Percentiles rank a stretch among this genome's conserved stretches.
Conservation (phyloP, 345 rosid genomes). For the Pugionium dolabratum region DNA sequence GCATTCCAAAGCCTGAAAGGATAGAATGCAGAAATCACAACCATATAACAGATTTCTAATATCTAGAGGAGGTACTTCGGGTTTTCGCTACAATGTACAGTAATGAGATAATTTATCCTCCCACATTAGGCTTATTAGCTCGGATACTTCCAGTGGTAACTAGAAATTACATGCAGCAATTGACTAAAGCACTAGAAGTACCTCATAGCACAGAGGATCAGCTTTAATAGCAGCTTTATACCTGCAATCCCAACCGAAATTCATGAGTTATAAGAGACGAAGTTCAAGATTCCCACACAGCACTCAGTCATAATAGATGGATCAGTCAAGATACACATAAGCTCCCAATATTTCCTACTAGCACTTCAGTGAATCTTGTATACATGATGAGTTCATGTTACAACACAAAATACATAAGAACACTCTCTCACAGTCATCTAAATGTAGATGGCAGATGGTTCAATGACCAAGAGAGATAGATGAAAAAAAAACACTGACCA, state of each 20-base stretch:
- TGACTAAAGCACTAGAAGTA: conserved; percentile 37
- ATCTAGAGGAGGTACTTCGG: neutral
- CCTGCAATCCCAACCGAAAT: conserved; percentile 47
- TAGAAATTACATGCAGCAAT: conserved; percentile 15
- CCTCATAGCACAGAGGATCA: conserved; percentile 98
- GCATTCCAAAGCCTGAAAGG: conserved; percentile 89
- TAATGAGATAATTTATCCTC: neutral
- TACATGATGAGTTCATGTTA: conserved; percentile 1
- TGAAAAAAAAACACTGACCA: conserved; percentile 52
- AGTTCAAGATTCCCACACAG: conserved; percentile 6
- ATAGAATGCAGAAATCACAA: conserved; percentile 24
- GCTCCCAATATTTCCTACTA: conserved; percentile 10
- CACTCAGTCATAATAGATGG: conserved; percentile 8
- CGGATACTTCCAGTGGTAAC: conserved; percentile 5
- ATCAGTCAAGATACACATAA: conserved; percentile 2
- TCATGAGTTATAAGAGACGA: conserved; percentile 3
- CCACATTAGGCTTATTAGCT: neutral
- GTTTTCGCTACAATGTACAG: conserved; percentile 12
- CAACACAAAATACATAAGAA: neutral
- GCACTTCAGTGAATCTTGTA: neutral
- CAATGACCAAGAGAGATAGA: conserved; percentile 6
- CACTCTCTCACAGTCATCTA: conserved; percentile 1
- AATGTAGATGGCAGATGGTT: conserved; percentile 8
- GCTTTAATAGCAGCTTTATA: conserved; percentile 97
- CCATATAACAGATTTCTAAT: conserved; percentile 1